phyloP scores from a whole-genome alignment of 2,329 filamentous ascomycete genomes.

The Ramichloridium luteum region DNA sequence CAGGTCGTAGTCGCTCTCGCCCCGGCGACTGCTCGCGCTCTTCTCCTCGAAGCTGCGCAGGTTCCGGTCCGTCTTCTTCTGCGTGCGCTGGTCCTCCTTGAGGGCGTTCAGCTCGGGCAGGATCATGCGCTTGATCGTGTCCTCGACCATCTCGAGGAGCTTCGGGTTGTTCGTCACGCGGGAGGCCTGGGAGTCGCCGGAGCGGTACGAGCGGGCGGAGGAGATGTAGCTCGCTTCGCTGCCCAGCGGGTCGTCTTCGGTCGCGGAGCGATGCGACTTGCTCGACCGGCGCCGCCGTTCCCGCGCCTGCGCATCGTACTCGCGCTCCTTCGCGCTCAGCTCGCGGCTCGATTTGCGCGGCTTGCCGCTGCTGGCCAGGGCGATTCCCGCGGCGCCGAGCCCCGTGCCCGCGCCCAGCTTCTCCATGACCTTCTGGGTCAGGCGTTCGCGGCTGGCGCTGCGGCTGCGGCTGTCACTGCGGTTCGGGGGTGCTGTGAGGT shows the following conservation, averaged over 20 bases:
- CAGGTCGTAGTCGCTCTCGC: slow-evolving; percentile 21
- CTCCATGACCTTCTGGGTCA: slow-evolving; percentile 57
- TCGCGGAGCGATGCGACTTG: slow-evolving; percentile 39
- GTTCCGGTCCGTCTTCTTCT: slow-evolving; percentile 51
- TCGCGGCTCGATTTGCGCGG: slow-evolving; percentile 23
- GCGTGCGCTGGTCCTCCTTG: slow-evolving; percentile 73
- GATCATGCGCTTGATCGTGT: slow-evolving; percentile 80
- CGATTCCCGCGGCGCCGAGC: too few relatives aligned
- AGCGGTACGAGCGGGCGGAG: slow-evolving; percentile 48
- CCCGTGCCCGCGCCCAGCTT: slow-evolving; percentile 42
- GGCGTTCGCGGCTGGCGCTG: slow-evolving; percentile 53
- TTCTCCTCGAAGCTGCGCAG: slow-evolving; percentile 56
- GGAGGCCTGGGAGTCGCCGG: slow-evolving; percentile 47
- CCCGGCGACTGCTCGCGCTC: too few relatives aligned
- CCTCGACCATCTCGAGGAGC: slow-evolving; percentile 80
- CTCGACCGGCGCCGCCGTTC: slow-evolving; percentile 27
- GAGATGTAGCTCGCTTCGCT: slow-evolving; percentile 52
- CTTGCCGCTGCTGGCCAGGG: slow-evolving; percentile 37
- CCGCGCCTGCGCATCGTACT: slow-evolving; percentile 21
- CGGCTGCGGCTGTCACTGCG: slow-evolving; percentile 41
- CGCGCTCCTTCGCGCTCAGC: slow-evolving; percentile 24
- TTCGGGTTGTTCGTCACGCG: slow-evolving; percentile 90
- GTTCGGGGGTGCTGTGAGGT: slow-evolving; percentile 44
- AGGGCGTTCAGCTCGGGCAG: slow-evolving; percentile 83
- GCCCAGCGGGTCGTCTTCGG: slow-evolving; percentile 39